Evolutionary conservation across 768 basidiomycete species (phyloP), one percentile per base, ranked within the genome.

Genomic region (Pisolithus tinctorius): DNA sequence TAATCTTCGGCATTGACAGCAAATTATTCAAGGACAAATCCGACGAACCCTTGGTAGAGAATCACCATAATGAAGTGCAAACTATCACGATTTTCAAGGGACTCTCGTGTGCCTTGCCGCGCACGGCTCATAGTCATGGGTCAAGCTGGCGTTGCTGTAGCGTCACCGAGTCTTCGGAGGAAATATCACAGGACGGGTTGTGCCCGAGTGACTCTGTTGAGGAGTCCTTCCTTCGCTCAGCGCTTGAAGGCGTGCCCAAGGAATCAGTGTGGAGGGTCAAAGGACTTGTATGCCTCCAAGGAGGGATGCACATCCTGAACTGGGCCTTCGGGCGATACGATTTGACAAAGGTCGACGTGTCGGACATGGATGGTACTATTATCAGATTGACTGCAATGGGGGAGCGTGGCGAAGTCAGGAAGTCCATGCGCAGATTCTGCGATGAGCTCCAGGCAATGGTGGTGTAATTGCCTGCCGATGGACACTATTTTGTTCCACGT

Each of bases 251-350:
- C 6, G 65, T 92, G 9, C 76, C 82, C 20, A 87, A 85, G 55
- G 89, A 91, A 61, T 67, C 70, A 1, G 71, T 90, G 8, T 93
- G 86, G 81, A 70, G 87, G 56, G 84, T 94, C 31, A 97, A 97
- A 63, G 94, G 93, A 16, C 91, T 93, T 60, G 74, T 94, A 23
- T 77, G 76, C 37, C 64, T 89, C 6, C 57, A 57, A 25, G 56
- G 60, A 2, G 67, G 70, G 7, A 59, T 69, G 55, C 64, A 76
- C 62, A 86, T 93, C 53, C 59, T 95, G 52, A 97, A 97, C 63
- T 97, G 92, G 91, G 93, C 93, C 6, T 97, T 96, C 69, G 90
- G 90, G 13, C 79, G 93, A 38, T 84, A 79, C 63, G 89, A 93
- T 26, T 68, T 86, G 38, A 76, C 83, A 10, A 71, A 65, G 36